These are phyloP conservation scores for Pseudisothecium myosuroides DNA, from an alignment of 225 moss, liverwort and hornwort species.

Conservation along the genomic window DNA sequence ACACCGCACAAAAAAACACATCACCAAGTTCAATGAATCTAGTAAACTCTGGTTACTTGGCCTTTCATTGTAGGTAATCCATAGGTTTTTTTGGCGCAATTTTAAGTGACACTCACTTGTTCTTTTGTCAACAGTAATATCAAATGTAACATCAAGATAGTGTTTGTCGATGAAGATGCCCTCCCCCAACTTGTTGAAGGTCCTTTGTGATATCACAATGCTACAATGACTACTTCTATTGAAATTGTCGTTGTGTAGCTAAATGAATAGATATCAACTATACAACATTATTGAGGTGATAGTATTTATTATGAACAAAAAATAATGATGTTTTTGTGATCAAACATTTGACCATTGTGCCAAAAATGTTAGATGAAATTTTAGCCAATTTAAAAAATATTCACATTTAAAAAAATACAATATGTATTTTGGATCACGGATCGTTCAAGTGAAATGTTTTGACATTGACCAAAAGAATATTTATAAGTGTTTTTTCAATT, in stretches of 20 bases:
- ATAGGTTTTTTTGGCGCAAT: too few relatives aligned
- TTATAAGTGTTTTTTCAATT: not conserved
- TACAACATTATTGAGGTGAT: not conserved
- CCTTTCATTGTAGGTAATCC: fast-evolving
- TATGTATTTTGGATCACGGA: not conserved
- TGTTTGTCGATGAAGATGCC: not conserved
- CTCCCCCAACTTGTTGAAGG: not conserved
- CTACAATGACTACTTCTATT: not conserved
- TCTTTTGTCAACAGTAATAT: too few relatives aligned
- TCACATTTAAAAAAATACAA: not conserved
- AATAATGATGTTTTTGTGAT: not conserved
- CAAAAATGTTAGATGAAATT: not conserved
- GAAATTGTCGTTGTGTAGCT: not conserved
- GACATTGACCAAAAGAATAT: not conserved
- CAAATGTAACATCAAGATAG: too few relatives aligned
- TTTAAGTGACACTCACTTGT: too few relatives aligned
- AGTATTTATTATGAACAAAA: not conserved
- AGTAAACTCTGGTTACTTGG: fast-evolving
- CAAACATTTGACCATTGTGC: not conserved
- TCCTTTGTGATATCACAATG: fast-evolving
- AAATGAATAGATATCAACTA: not conserved
- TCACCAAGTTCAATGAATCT: not conserved
- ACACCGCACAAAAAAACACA: fast-evolving
- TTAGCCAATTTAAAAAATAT: not conserved
- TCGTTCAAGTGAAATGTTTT: not conserved